Evolutionary conservation across 2,329 filamentous ascomycete species (phyloP).

Genomic region (Raffaelea deltoideospora): DNA sequence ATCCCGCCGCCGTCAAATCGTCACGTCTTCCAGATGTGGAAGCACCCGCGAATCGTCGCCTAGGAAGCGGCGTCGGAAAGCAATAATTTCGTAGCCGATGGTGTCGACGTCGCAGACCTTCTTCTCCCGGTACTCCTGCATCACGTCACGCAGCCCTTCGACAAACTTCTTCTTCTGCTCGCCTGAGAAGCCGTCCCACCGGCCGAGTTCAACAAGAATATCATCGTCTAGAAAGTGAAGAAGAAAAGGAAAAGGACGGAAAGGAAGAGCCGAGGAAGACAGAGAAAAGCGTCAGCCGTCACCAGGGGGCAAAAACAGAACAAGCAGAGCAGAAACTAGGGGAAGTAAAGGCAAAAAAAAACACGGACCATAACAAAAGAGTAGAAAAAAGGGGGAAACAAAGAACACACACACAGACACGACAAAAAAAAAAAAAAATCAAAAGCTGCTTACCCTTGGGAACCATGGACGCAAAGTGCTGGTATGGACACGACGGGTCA

Average conservation of each 20-base stretch:
- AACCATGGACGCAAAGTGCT: slow-evolving; percentile 66
- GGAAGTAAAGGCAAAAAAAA: no score
- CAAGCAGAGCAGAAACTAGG: not conserved
- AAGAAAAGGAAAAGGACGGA: slow-evolving; percentile 12
- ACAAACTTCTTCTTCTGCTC: slow-evolving; percentile 48
- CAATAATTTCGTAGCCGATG: slow-evolving; percentile 52
- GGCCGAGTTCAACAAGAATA: slow-evolving; percentile 57
- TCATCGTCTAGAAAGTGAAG: slow-evolving; percentile 44
- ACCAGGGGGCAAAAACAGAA: slow-evolving; percentile 13
- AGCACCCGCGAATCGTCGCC: slow-evolving; percentile 50
- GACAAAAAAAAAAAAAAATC: no score
- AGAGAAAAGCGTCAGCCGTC: slow-evolving; percentile 30
- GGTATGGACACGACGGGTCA: slow-evolving; percentile 53
- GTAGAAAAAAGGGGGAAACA: slow-evolving; percentile 8
- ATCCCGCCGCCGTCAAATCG: slow-evolving; percentile 2
- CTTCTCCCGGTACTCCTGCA: slow-evolving; percentile 42
- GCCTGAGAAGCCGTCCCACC: slow-evolving; percentile 45
- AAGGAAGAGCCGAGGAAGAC: slow-evolving; percentile 12
- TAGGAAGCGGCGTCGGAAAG: slow-evolving; percentile 49
- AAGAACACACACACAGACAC: slow-evolving; percentile 45
- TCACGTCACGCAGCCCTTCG: slow-evolving; percentile 43
- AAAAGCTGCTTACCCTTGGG: no score
- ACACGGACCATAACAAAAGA: no score
- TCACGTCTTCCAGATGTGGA: slow-evolving; percentile 20
- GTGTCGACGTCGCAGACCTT: slow-evolving; percentile 50